Evolutionary conservation across 1,284 basidiomycete species (phyloP), one percentile per base, ranked within the genome.

Genomic region (Somion occarium): DNA sequence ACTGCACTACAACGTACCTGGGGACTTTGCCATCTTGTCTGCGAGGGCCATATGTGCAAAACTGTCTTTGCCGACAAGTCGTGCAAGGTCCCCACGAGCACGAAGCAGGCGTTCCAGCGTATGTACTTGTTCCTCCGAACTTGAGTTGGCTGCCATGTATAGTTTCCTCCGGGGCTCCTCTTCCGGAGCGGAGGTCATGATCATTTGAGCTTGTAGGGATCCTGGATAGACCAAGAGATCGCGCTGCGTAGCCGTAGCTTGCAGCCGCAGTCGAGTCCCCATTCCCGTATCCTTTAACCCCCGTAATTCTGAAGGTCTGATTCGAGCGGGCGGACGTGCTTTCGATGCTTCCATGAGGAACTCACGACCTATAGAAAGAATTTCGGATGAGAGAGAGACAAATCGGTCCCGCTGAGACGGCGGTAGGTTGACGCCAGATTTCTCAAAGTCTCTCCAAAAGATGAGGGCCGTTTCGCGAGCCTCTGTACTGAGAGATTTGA

Each of bases 391-490:
- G 11, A 98, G 75, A 2, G 86, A 79, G 12, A 99, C 94, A 59
- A 98, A 98, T 47, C 81, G 82, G 38, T 83, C 76, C 23, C 96
- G 81, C 59, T 91, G 77, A 2, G 75, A 74, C 0, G 87, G 82
- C 5, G 93, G 88, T 3, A 98, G 78, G 65, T 96, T 82, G 58
- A 99, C 97, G 1, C 93, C 96, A 5, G 93, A 97, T 68, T 95
- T 96, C 66, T 98, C 93, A 71, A 99, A 99, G 73, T 99, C 97
- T 46, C 89, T 82, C 78, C 93, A 86, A 69, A 98, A 98, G 56
- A 96, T 94, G 20, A 91, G 75, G 18, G 96, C 94, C 2, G 97
- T 93, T 63, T 90, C 86, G 48, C 80, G 72, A 11, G 85, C 87
- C 61, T 90, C 87, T 5, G 77, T 76, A 51, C 74, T 77, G 46